These are phyloP conservation scores for Phyllosticta citribraziliensis DNA, from an alignment of 2,329 filamentous ascomycete species.

Conservation along the genomic window DNA sequence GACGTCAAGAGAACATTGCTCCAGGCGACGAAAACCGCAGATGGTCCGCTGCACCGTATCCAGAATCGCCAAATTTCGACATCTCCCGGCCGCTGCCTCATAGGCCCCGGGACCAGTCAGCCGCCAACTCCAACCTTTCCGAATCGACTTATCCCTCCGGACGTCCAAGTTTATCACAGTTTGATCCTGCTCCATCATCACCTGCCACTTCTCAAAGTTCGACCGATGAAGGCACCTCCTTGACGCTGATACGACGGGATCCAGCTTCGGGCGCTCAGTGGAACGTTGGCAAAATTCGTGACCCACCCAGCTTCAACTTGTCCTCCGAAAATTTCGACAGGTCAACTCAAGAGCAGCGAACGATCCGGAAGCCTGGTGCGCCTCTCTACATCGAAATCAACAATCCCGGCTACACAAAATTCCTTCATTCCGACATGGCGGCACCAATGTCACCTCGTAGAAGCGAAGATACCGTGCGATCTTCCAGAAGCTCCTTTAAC, in stretches of 20 bases:
- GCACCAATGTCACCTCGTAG: conserved; percentile 4
- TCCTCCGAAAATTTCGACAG: conserved; percentile 29
- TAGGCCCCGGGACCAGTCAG: background rate
- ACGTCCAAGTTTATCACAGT: background rate
- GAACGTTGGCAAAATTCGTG: conserved; percentile 41
- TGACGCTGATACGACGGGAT: conserved; percentile 43
- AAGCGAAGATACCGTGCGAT: conserved; percentile 2
- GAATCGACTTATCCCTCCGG: background rate
- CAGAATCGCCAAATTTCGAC: background rate
- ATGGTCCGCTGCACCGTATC: conserved; percentile 5
- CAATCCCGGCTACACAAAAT: conserved; percentile 51
- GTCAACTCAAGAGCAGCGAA: background rate
- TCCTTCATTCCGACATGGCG: conserved; percentile 29
- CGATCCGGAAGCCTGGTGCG: conserved; percentile 27
- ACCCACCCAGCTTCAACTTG: conserved; percentile 34
- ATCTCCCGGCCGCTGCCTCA: background rate
- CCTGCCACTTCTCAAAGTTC: background rate
- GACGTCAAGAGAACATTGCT: conserved; percentile 2
- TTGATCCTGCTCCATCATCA: background rate
- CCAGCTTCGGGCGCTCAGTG: conserved; percentile 39
- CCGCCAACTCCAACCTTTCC: background rate
- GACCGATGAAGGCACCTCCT: conserved; percentile 16
- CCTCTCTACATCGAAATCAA: conserved; percentile 45
- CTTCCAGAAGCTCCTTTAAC: conserved; percentile 9
- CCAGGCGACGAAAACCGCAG: conserved; percentile 1